phyloP scores from a whole-genome alignment of 768 basidiomycete species.

The Termitomyces sp. region DNA sequence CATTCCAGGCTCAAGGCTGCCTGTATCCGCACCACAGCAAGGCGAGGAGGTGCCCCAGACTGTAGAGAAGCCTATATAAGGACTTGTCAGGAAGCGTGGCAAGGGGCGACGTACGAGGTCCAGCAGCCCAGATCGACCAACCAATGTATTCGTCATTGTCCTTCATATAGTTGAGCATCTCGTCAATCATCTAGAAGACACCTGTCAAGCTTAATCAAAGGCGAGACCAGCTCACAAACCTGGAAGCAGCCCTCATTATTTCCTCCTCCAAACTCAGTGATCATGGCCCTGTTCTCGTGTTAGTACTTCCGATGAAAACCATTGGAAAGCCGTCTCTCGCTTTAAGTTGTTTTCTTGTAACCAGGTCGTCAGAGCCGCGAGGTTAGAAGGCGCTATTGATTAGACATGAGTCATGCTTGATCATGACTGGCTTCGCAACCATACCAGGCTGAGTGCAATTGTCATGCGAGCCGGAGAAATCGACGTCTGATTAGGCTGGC shows the following conservation, averaged over 20 bases:
- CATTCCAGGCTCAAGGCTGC: conserved; percentile 38
- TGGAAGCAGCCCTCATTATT: conserved; percentile 38
- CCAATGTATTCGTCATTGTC: conserved; percentile 42
- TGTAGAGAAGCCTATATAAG: conserved; percentile 9
- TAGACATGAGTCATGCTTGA: neutral
- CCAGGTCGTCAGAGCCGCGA: conserved; percentile 37
- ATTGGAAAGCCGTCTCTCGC: conserved; percentile 13
- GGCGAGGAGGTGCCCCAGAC: conserved; percentile 39
- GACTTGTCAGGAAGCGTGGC: neutral
- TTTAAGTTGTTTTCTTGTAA: conserved; percentile 37
- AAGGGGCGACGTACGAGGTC: conserved; percentile 28
- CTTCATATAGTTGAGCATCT: conserved; percentile 34
- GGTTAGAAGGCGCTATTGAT: conserved; percentile 29
- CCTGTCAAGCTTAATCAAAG: neutral
- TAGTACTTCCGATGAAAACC: neutral
- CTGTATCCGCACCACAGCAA: conserved; percentile 39
- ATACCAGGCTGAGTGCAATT: conserved; percentile 38
- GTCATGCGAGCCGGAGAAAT: conserved; percentile 38
- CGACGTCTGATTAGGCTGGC: conserved; percentile 23
- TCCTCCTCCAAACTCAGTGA: conserved; percentile 42
- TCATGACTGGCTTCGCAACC: neutral
- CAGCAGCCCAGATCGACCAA: conserved; percentile 45
- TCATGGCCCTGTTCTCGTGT: conserved; percentile 27
- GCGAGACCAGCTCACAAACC: conserved; percentile 12
- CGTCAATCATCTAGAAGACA: conserved; percentile 24